These are phyloP conservation scores for Peniophora sp. DNA, from an alignment of 1,284 basidiomycete species.

Conservation along the genomic window DNA sequence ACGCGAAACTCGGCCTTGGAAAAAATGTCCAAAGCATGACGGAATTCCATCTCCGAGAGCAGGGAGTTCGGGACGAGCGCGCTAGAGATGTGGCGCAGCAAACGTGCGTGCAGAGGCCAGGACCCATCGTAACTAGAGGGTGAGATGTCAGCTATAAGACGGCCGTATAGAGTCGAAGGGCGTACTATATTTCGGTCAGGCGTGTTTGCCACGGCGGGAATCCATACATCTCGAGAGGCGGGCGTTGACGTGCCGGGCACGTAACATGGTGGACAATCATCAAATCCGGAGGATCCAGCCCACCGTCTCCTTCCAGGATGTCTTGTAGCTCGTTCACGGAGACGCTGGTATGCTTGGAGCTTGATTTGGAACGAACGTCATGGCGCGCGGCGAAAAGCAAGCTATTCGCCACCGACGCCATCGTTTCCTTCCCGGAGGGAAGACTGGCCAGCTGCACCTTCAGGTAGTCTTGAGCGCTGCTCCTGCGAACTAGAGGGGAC, in stretches of 20 bases:
- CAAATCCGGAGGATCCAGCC: slow-evolving; percentile 61
- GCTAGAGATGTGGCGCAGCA: slow-evolving; percentile 5
- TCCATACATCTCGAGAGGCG: slow-evolving; percentile 56
- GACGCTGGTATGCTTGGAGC: slow-evolving; percentile 21
- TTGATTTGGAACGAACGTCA: slow-evolving; percentile 3
- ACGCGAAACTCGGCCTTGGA: slow-evolving; percentile 64
- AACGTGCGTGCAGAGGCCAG: slow-evolving; percentile 3
- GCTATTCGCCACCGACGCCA: slow-evolving; percentile 22
- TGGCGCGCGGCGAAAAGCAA: slow-evolving; percentile 7
- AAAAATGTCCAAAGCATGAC: slow-evolving; percentile 63
- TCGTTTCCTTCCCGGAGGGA: slow-evolving; percentile 28
- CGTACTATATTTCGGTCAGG: slow-evolving; percentile 70
- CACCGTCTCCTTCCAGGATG: slow-evolving; percentile 50
- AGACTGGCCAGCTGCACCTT: slow-evolving; percentile 27
- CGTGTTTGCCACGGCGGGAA: slow-evolving; percentile 76
- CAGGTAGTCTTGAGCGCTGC: background rate
- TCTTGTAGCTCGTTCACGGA: slow-evolving; percentile 38
- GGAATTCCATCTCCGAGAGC: slow-evolving; percentile 48
- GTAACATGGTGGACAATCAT: slow-evolving; percentile 60
- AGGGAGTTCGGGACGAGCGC: slow-evolving; percentile 9
- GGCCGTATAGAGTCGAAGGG: background rate
- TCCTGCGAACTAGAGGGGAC: background rate
- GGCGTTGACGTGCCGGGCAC: slow-evolving; percentile 24
- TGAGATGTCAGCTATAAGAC: background rate
- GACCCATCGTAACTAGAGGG: slow-evolving; percentile 11